A percentile compares a stretch with the other conserved stretches of the same genome.
Conservation (phyloP, 192 early-diverging fungal species). For the Gigaspora rosea region DNA sequence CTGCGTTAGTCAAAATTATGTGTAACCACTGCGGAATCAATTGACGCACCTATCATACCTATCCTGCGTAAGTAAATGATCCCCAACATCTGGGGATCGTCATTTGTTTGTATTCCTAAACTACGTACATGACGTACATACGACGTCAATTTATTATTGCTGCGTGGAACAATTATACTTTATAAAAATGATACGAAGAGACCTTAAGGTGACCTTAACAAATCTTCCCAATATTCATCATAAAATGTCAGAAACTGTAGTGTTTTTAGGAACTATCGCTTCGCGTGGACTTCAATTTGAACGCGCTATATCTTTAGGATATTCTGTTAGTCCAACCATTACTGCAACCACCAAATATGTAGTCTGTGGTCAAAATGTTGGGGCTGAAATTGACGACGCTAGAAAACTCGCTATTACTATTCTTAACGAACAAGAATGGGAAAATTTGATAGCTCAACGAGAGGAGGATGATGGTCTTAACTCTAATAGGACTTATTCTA, state of each 20-base stretch:
- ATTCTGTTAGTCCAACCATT: not conserved
- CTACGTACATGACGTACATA: too few species aligned
- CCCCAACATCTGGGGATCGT: too few species aligned
- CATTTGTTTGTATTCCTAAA: too few species aligned
- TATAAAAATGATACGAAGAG: not conserved
- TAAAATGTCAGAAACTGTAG: not conserved
- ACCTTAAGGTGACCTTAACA: not conserved
- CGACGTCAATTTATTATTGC: too few species aligned
- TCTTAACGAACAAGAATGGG: slow-evolving; percentile 14
- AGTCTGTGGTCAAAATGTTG: not conserved
- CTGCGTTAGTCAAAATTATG: too few species aligned
- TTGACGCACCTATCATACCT: too few species aligned
- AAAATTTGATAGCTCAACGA: not conserved
- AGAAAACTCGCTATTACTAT: not conserved
- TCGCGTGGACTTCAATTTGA: not conserved
- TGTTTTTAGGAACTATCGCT: not conserved
- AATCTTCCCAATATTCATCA: not conserved
- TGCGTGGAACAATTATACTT: not conserved
- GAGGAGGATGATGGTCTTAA: not conserved
- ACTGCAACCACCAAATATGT: not conserved
- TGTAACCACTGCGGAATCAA: too few species aligned
- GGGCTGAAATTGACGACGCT: not conserved
- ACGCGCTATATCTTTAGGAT: not conserved
- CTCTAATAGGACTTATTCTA: not conserved
- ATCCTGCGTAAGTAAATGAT: too few species aligned